Percentiles rank a stretch among this genome's conserved stretches.
These are phyloP conservation scores for Ophiostoma sp. DNA, from an alignment of 2,329 filamentous ascomycete genomes.

Conservation along the genomic window DNA sequence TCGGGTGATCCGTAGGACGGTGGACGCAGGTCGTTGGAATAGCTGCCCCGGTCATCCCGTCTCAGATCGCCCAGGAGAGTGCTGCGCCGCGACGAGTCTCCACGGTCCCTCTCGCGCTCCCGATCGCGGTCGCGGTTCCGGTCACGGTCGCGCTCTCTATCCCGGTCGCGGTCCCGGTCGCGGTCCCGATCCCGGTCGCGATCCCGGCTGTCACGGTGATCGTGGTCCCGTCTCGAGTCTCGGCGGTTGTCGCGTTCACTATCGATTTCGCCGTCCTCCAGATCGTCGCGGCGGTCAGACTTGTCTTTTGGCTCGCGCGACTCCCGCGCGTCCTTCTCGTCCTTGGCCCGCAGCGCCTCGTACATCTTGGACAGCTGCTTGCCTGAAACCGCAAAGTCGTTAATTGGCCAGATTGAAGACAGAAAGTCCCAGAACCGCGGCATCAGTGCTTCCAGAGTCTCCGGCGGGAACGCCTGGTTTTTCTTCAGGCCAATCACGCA, in stretches of 20 bases:
- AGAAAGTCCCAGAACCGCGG: slow-evolving; percentile 39
- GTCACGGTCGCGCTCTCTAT: slow-evolving; percentile 20
- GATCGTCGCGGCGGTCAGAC: slow-evolving; percentile 31
- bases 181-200: slow-evolving; percentile 20
- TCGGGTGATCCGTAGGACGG: slow-evolving; percentile 18
- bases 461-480: slow-evolving; percentile 31
- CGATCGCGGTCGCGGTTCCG: slow-evolving; percentile 19
- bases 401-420: slow-evolving; percentile 38
- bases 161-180: slow-evolving; percentile 21
- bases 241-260: slow-evolving; percentile 35
- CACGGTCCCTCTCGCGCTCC: slow-evolving; percentile 29
- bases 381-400: slow-evolving; percentile 36
- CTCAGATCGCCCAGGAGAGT: slow-evolving; percentile 18
- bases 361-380: slow-evolving; percentile 37
- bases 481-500: slow-evolving; percentile 34
- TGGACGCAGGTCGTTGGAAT: slow-evolving; percentile 8
- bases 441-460: slow-evolving; percentile 34
- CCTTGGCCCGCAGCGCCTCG: slow-evolving; percentile 34
- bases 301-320: slow-evolving; percentile 21
- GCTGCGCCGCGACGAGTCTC: slow-evolving; percentile 33
- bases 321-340: slow-evolving; percentile 26
- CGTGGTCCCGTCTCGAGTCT: slow-evolving; percentile 31
- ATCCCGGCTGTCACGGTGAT: slow-evolving; percentile 18
- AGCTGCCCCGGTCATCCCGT: slow-evolving; percentile 16
- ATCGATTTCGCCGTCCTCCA: slow-evolving; percentile 38